Percentiles rank a stretch among this genome's conserved stretches.
phyloP scores from a whole-genome alignment of 2,329 filamentous ascomycete species.

The Fusarium annulatum region DNA sequence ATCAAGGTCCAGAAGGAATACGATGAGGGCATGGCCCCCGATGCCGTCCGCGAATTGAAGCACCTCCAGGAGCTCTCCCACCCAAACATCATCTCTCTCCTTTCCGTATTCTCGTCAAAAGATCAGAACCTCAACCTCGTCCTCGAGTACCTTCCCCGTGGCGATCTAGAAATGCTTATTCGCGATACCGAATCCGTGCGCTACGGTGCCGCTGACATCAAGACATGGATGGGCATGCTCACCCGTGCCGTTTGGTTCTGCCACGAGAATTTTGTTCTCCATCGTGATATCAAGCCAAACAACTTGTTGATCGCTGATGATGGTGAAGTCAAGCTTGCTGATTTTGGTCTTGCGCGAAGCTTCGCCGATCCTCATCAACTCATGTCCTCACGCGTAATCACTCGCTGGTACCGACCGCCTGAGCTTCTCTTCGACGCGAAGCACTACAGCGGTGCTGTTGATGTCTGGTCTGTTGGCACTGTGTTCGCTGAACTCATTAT shows the following conservation, averaged over 20 bases:
- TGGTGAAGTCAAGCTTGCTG: conserved; percentile 93
- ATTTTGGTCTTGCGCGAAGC: conserved; percentile 92
- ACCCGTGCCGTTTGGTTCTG: conserved; percentile 93
- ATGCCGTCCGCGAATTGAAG: conserved; percentile 95
- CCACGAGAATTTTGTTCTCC: conserved; percentile 91
- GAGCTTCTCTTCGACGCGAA: conserved; percentile 92
- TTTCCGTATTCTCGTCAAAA: conserved; percentile 94
- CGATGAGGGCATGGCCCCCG: conserved; percentile 90
- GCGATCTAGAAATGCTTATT: conserved; percentile 94
- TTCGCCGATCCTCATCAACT: conserved; percentile 88
- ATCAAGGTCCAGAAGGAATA: conserved; percentile 90
- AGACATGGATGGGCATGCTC: conserved; percentile 99
- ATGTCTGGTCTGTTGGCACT: conserved; percentile 92
- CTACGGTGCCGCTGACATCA: conserved; percentile 91
- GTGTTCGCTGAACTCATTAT: conserved; percentile 93
- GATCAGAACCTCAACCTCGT: conserved; percentile 97
- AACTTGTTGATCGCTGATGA: conserved; percentile 94
- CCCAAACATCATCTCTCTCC: conserved; percentile 93
- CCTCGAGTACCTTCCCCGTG: conserved; percentile 91
- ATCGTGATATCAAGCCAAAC: conserved; percentile 99
- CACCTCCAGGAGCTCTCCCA: conserved; percentile 94
- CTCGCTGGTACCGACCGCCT: conserved; percentile 93
- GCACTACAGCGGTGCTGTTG: conserved; percentile 90
- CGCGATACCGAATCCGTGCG: conserved; percentile 81
- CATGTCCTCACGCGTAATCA: conserved; percentile 97